Evolutionary conservation across 2,329 filamentous ascomycete genomes (phyloP).

Genomic region (Talaromyces sp.): DNA sequence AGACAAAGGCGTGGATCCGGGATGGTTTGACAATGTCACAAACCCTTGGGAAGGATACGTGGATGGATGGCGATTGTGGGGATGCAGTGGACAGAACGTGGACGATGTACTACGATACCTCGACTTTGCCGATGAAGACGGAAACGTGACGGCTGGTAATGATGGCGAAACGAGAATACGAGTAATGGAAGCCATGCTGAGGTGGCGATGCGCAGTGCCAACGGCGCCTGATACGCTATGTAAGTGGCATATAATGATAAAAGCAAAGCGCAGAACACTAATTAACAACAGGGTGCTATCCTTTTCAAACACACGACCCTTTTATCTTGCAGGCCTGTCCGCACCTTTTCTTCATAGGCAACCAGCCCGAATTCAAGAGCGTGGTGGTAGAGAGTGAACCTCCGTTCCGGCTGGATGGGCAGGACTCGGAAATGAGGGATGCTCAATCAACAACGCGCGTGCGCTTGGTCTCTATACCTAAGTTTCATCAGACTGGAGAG

Average conservation of each 20-base stretch:
- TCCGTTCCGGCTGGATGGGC: constrained; percentile 25
- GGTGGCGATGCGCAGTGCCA: constrained; percentile 85
- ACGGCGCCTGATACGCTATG: constrained; percentile 94
- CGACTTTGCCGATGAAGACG: constrained; percentile 38
- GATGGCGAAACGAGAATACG: constrained; percentile 65
- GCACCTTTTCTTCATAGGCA: constrained; percentile 85
- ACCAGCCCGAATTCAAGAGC: constrained; percentile 73
- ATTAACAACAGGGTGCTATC: constrained; percentile 69
- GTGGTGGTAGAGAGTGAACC: constrained; percentile 54
- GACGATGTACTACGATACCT: constrained; percentile 93
- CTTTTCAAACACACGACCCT: constrained; percentile 88
- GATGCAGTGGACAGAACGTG: constrained; percentile 85
- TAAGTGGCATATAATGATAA: constrained; percentile 42
- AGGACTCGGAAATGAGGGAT: constrained; percentile 29
- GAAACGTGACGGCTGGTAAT: constrained; percentile 17
- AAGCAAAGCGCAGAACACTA: constrained; percentile 3
- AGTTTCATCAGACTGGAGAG: constrained; percentile 71
- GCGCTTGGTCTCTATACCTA: constrained; percentile 74
- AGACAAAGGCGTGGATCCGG: constrained; percentile 41
- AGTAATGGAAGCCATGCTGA: constrained; percentile 91
- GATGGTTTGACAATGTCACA: constrained; percentile 83
- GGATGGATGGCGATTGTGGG: constrained; percentile 82
- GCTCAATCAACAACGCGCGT: constrained; percentile 58
- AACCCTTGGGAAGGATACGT: constrained; percentile 91
- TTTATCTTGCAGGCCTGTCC: constrained; percentile 82